These are phyloP conservation scores for Glebionis coronaria DNA, from an alignment of 129 eudicot species.

Conservation along the genomic window DNA sequence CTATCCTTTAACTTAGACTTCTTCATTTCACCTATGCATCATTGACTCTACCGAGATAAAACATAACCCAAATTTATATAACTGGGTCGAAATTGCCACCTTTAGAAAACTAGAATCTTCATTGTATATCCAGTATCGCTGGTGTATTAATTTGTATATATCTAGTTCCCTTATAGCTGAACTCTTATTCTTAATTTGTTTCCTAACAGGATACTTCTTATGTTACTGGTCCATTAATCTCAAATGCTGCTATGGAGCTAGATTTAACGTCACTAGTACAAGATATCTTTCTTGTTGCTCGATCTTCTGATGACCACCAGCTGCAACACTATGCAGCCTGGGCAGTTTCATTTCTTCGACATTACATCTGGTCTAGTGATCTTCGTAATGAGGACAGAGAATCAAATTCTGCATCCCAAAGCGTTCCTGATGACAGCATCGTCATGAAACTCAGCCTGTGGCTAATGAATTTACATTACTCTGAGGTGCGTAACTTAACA, in stretches of 20 bases:
- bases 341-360: slow-evolving; percentile 81
- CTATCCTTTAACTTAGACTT: no score
- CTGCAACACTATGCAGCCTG: slow-evolving; percentile 83
- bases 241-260: slow-evolving; percentile 57
- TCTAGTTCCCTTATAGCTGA: slow-evolving; percentile 15
- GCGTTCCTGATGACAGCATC: slow-evolving; percentile 59
- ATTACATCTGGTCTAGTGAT: slow-evolving; percentile 48
- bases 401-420: slow-evolving; percentile 45
- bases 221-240: slow-evolving; percentile 62
- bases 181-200: slow-evolving; percentile 18
- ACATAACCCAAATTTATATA: neutral
- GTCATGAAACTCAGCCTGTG: slow-evolving; percentile 75
- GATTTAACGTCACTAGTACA: slow-evolving; percentile 52
- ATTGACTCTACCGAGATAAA: neutral
- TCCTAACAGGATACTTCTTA: slow-evolving; percentile 56
- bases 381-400: slow-evolving; percentile 38
- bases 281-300: slow-evolving; percentile 87
- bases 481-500: slow-evolving; percentile 45
- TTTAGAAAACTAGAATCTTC: slow-evolving; percentile 1
- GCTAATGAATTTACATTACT: slow-evolving; percentile 60
- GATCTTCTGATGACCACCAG: slow-evolving; percentile 63
- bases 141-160: slow-evolving; percentile 4
- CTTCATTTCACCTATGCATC: no score
- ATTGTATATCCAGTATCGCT: slow-evolving; percentile 14
- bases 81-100: neutral